Base-by-base conservation (phyloP, 805 yeast species). In the Tetrapisispora pingtungensis region DNA sequence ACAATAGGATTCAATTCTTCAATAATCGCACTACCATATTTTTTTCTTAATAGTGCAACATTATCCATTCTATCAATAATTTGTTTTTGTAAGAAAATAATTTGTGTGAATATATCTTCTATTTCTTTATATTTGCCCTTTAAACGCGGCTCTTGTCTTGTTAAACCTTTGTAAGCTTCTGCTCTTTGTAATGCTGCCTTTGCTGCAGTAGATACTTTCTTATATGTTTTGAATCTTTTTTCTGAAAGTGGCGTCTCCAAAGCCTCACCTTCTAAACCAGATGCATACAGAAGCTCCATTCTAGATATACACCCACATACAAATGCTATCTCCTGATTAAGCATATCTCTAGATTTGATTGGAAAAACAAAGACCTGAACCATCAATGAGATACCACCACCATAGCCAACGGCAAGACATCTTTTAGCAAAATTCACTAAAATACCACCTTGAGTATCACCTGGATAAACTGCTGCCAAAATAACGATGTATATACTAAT, bases 351-450 rank as follows among this genome's bases (percentile, higher is more conserved):
- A 0, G 78, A 77, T 41, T 66, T 70, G 7, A 67, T 64, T 0
- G 79, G 79, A 48, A 72, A 74, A 36, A 74, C 50, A 0, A 63
- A 42, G 7, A 71, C 50, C 46, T 74, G 78, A 13, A 73, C 73
- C 8, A 71, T 33, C 38, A 73, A 44, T 0, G 78, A 76, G 7
- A 69, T 65, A 4, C 64, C 66, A 20, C 77, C 76, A 42, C 79
- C 79, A 49, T 73, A 67, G 3, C 73, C 65, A 57, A 73, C 71
- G 0, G 78, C 74, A 7, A 74, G 46, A 52, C 75, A 71, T 50
- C 79, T 60, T 46, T 73, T 74, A 2, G 71, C 76, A 53, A 71
- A 74, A 51, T 69, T 72, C 8, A 56, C 57, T 20, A 64, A 46
- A 42, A 74, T 73, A 0, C 71, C 61, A 6, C 74, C 71, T 3